Conservation (phyloP, 2,329 filamentous ascomycete genomes). For the Ophiocordyceps camponoti-floridani region DNA sequence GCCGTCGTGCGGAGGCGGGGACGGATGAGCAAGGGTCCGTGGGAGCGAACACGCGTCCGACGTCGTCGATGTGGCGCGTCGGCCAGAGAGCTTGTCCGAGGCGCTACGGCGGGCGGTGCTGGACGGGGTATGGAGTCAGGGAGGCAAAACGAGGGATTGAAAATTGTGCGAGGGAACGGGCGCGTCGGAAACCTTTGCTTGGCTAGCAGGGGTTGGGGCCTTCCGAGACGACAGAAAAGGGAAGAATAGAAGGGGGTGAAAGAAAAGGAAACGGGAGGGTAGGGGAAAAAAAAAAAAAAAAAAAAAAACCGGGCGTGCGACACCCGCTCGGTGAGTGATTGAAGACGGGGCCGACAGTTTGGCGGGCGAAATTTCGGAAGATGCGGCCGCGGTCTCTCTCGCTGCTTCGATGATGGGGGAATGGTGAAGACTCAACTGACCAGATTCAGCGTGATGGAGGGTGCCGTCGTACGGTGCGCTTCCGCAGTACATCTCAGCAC, state of each 20-base stretch:
- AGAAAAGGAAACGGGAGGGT: background rate
- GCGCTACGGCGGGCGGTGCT: slow-evolving; percentile 1
- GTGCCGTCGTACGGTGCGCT: slow-evolving; percentile 19
- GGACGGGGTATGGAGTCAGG: slow-evolving; percentile 3
- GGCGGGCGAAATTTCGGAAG: slow-evolving; percentile 38
- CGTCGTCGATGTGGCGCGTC: slow-evolving; percentile 11
- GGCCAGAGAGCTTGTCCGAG: slow-evolving; percentile 3
- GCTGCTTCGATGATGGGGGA: slow-evolving; percentile 30
- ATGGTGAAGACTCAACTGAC: slow-evolving; percentile 33
- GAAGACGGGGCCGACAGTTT: slow-evolving; percentile 41
- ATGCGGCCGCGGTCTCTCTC: slow-evolving; percentile 32
- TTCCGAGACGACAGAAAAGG: too few species aligned
- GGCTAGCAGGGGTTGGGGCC: too few species aligned
- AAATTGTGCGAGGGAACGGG: slow-evolving; percentile 24
- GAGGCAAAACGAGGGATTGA: slow-evolving; percentile 7
- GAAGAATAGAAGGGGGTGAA: background rate
- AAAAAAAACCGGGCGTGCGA: slow-evolving; percentile 26
- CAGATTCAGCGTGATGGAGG: slow-evolving; percentile 31
- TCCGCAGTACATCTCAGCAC: slow-evolving; percentile 27
- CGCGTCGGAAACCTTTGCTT: slow-evolving; percentile 13
- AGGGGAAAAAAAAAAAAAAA: background rate
- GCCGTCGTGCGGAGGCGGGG: slow-evolving; percentile 6
- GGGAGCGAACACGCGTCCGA: slow-evolving; percentile 3
- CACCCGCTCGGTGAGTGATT: slow-evolving; percentile 28
- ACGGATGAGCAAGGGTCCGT: slow-evolving; percentile 3